Conservation (phyloP, 768 basidiomycete species). For the Podaxis sp. region DNA sequence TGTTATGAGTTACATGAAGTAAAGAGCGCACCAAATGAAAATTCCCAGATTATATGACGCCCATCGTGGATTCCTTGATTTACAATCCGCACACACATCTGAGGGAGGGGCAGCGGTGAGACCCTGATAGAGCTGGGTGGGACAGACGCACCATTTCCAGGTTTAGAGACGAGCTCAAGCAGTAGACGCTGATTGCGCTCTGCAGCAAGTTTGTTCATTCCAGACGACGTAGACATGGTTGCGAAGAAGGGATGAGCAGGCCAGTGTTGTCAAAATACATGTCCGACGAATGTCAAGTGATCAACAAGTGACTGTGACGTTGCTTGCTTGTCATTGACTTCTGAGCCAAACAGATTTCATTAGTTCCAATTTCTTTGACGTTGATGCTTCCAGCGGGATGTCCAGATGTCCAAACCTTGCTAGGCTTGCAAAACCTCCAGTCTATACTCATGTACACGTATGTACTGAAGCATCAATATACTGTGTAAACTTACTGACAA, state of each 20-base stretch:
- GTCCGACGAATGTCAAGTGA: not conserved
- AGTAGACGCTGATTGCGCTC: conserved; percentile 68
- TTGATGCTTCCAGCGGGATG: not conserved
- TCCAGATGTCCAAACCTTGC: not conserved
- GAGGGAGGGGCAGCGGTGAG: conserved; percentile 10
- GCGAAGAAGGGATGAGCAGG: not conserved
- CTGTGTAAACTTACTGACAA: not conserved
- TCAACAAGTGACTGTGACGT: conserved; percentile 6
- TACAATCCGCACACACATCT: conserved; percentile 94
- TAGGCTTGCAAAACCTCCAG: not conserved
- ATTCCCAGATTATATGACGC: conserved; percentile 86
- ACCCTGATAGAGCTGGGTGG: not conserved
- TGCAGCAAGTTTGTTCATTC: conserved; percentile 54
- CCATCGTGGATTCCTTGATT: conserved; percentile 85
- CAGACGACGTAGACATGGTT: conserved; percentile 29
- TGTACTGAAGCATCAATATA: not conserved
- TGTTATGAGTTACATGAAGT: conserved; percentile 10
- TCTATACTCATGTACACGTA: conserved; percentile 8
- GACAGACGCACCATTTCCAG: conserved; percentile 74
- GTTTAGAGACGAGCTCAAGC: conserved; percentile 63
- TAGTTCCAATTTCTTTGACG: not conserved
- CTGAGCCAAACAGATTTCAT: not conserved
- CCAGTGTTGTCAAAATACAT: not conserved
- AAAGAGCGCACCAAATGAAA: conserved; percentile 69
- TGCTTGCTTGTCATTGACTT: not conserved